Evolutionary conservation across 2,329 filamentous ascomycete species (phyloP).

Genomic region (Cryphonectria naterciae): DNA sequence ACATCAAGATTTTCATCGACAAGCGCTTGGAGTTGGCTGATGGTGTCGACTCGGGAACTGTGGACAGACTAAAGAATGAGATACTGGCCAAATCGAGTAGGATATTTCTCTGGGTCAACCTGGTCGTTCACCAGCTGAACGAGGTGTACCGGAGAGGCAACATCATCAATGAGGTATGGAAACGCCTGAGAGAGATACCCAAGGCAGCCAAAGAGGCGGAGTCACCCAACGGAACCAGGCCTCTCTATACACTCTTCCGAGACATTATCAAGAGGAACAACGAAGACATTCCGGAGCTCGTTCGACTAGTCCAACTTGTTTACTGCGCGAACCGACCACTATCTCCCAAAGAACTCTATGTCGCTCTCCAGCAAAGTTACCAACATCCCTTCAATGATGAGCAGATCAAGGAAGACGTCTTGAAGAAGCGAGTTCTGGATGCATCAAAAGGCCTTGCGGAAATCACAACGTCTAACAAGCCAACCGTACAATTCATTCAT

Average conservation of each 20-base stretch:
- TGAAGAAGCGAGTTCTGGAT: conserved; percentile 42
- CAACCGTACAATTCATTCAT: conserved; percentile 57
- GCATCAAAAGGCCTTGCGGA: conserved; percentile 57
- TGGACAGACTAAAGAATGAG: not conserved
- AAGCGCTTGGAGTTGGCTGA: not conserved
- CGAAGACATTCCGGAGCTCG: conserved; percentile 44
- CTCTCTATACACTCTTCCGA: conserved; percentile 53
- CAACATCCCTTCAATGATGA: not conserved
- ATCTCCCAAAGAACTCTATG: conserved; percentile 48
- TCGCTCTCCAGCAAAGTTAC: conserved; percentile 32
- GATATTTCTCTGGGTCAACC: conserved; percentile 41
- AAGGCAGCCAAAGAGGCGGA: not conserved
- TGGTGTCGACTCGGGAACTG: not conserved
- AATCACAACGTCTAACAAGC: conserved; percentile 37
- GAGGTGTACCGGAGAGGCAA: conserved; percentile 37
- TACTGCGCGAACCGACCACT: conserved; percentile 53
- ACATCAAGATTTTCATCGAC: conserved; percentile 10
- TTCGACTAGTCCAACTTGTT: conserved; percentile 57
- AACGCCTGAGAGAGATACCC: conserved; percentile 42
- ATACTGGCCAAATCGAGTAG: conserved; percentile 15
- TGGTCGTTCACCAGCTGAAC: conserved; percentile 46
- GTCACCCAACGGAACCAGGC: conserved; percentile 15
- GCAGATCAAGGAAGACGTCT: conserved; percentile 28
- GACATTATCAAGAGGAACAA: conserved; percentile 54
- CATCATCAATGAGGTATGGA: conserved; percentile 32